A percentile compares a stretch with the other conserved stretches of the same genome.
These are phyloP conservation scores for Phragmites australis DNA, from an alignment of 176 grass and related monocot genomes.

Conservation along the genomic window DNA sequence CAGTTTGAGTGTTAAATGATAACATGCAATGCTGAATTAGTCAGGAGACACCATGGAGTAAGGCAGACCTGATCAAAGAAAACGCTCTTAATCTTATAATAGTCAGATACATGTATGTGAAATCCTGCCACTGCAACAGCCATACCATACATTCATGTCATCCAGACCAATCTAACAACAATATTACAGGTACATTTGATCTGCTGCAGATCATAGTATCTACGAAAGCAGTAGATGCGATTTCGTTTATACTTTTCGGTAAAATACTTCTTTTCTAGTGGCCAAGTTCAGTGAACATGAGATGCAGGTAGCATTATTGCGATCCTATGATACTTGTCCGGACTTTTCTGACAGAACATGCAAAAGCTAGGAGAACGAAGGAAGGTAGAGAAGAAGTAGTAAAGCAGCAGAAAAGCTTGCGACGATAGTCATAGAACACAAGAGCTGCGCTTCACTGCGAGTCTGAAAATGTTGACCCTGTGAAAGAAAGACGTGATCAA, in stretches of 20 bases:
- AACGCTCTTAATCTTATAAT: neutral
- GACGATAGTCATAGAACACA: neutral
- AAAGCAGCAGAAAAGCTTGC: neutral
- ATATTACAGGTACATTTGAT: slow-evolving; percentile 18
- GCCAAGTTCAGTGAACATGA: slow-evolving; percentile 25
- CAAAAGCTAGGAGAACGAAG: neutral
- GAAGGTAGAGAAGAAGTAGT: neutral
- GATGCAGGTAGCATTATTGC: neutral
- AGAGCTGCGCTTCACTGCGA: neutral
- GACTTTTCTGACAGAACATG: neutral
- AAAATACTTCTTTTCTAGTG: neutral
- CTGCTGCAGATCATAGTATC: slow-evolving; percentile 16
- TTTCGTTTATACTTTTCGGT: neutral
- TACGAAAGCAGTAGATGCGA: slow-evolving; percentile 20
- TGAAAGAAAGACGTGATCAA: neutral
- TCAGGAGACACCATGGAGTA: neutral
- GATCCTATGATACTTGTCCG: neutral
- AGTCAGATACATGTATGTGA: slow-evolving; percentile 13
- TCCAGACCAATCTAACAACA: slow-evolving; percentile 5
- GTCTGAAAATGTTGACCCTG: neutral
- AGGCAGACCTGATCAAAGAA: neutral
- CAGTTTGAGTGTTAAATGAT: neutral
- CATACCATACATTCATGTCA: neutral
- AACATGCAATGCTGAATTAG: neutral
- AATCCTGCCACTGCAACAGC: slow-evolving; percentile 25